These are phyloP conservation scores for Verticillium albo-atrum DNA, from an alignment of 2,329 filamentous ascomycete species.

Conservation along the genomic window DNA sequence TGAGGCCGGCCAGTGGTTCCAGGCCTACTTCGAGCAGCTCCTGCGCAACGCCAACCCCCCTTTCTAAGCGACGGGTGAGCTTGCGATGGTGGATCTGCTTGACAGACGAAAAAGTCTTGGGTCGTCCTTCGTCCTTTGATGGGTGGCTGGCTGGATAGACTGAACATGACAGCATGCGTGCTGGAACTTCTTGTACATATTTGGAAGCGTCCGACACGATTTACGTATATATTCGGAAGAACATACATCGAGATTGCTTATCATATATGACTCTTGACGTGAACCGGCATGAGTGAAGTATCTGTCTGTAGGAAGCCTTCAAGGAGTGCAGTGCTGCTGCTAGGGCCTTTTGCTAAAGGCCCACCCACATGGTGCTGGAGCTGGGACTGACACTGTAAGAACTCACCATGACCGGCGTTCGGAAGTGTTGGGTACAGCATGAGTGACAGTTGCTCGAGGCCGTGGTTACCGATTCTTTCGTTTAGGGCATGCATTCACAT, in stretches of 20 bases:
- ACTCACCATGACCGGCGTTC: no score
- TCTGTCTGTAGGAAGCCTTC: no score
- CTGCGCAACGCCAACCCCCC: constrained; percentile 51
- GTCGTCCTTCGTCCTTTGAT: not conserved
- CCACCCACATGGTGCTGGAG: no score
- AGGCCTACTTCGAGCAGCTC: constrained; percentile 55
- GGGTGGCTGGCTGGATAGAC: not conserved
- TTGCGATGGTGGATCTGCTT: not conserved
- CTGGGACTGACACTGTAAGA: no score
- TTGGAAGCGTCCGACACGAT: not conserved
- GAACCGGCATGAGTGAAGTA: not conserved
- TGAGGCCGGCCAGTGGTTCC: constrained; percentile 66
- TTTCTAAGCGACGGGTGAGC: constrained; percentile 23
- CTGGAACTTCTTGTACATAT: not conserved
- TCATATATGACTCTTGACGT: not conserved
- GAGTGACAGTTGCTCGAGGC: no score
- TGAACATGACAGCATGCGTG: not conserved
- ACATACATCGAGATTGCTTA: not conserved
- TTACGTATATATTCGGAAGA: not conserved
- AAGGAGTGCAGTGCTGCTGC: no score
- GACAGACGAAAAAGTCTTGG: not conserved
- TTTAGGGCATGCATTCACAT: no score
- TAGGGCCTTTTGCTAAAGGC: no score
- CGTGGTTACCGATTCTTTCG: no score
- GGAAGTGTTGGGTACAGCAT: no score